Evolutionary conservation across 116 monocot genomes (phyloP), one percentile per base, ranked within the genome.

Genomic region (Cymodocea nodosa): DNA sequence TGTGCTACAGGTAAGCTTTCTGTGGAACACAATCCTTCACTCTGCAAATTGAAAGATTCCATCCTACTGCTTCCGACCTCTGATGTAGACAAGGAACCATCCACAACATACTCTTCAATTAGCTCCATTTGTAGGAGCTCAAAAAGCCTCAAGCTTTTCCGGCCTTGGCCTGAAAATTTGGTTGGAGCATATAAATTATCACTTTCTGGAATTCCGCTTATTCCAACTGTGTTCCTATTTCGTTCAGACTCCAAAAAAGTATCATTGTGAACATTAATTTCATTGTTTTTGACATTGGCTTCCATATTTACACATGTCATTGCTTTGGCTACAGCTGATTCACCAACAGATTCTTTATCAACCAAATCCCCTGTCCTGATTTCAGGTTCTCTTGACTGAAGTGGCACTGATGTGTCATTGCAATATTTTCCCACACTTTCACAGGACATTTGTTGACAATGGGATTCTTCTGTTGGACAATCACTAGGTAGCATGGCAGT

Each of bases 101-200:
- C 79, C 12, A 19, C 51, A 69, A 78, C 64, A 19, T 44, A 56
- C 17, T 85, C 87, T 71, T 83, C 83, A 62, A 84, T 56, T 24
- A 83, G 70, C 60, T 95, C 90, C 81, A 95, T 82, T 81, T 88
- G 84, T 75, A 98, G 87, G 22, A 98, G 84, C 76, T 98, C 97
- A 61, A 74, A 98, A 60, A 98, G 91, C 17, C 88, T 76, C 76
- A 76, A 79, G 77, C 89, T 86, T 72, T 68, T 91, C 68, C 76
- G 80, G n/a, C 60, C 36, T 23, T 71, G 62, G 3, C 35, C 69
- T 37, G 23, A 58, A 66, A 52, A 24, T 16, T 34, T 72, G n/a
- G 19, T 23, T 56, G 50, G 17, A 59, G 16, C 17, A 14, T 6
- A 51, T 73, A 57, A 53, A 17, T 62, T 11, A 35, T 65, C 60